These are phyloP conservation scores for Aaosphaeria pasadenensis DNA, from an alignment of 2,329 filamentous ascomycete species.

Conservation along the genomic window DNA sequence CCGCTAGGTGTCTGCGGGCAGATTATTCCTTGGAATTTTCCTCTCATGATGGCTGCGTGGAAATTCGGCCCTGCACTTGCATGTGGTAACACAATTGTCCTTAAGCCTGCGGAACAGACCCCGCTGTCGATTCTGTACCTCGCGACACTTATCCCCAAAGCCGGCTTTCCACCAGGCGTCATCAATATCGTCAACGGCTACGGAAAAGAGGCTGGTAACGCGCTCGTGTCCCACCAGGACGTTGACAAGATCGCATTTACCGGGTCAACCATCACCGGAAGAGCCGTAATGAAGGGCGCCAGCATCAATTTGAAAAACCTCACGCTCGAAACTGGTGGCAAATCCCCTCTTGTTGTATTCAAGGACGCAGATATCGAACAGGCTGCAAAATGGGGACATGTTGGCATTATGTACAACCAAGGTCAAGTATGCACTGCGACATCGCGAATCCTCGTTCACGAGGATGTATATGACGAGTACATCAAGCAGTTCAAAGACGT, in stretches of 20 bases:
- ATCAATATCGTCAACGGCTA: conserved; percentile 44
- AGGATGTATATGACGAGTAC: conserved; percentile 25
- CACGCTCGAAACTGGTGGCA: conserved; percentile 47
- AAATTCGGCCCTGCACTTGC: conserved; percentile 58
- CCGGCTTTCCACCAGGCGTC: conserved; percentile 62
- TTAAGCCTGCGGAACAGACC: conserved; percentile 55
- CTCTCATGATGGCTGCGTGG: conserved; percentile 37
- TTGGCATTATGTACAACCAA: conserved; percentile 48
- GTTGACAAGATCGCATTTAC: conserved; percentile 44
- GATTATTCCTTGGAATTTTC: neutral
- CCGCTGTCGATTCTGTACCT: conserved; percentile 56
- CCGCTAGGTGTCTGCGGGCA: neutral
- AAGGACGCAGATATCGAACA: conserved; percentile 13
- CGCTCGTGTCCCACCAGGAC: conserved; percentile 39
- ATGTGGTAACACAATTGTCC: conserved; percentile 53
- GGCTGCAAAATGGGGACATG: conserved; percentile 24
- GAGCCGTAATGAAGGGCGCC: conserved; percentile 36
- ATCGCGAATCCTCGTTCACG: conserved; percentile 44
- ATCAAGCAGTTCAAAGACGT: conserved; percentile 21
- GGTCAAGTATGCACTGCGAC: conserved; percentile 59
- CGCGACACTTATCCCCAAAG: conserved; percentile 51
- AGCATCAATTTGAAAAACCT: conserved; percentile 45
- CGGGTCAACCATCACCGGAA: conserved; percentile 34
- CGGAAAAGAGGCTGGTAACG: conserved; percentile 23
- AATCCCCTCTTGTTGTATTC: conserved; percentile 47